Evolutionary conservation across 805 yeast genomes (phyloP), one percentile per base, ranked within the genome.

Genomic region (Hanseniaspora taiwanica): DNA sequence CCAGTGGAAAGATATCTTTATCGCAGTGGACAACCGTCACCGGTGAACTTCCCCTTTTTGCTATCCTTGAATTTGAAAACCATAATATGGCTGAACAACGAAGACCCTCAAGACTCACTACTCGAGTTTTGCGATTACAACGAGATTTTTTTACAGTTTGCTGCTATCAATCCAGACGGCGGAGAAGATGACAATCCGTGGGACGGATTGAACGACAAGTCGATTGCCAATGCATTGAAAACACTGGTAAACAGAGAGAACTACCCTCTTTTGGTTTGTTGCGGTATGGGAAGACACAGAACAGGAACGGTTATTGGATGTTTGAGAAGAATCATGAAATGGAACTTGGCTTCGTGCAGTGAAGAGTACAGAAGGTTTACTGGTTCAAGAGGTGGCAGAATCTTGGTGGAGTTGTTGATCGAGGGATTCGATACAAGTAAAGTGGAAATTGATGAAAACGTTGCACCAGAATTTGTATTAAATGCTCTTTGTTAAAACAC

Each of bases 241-340:
- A 68, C 85, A 25, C 81, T 89, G 16, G 73, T 78, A 35, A 72
- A 83, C 50, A 71, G 70, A 46, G 69, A 73, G n/a, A 75, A 77
- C 55, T 83, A 84, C 52, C 97, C 98, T 0, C 52, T 91, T 45
- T 63, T 91, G 38, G 87, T 87, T 4, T 91, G 97, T 58, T 91
- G 97, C 52, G 96, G 96, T 12, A 91, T 91, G 98, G 98, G 98
- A 0, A 68, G 98, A 49, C 98, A 89, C 59, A 69, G 98, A 48
- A 87, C 97, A 0, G 98, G 98, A 1, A 87, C 97, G 0, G 95
- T 91, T 3, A 76, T 91, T 44, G 98, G 98, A 1, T 89, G 98
- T 58, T 63, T 89, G 36, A 66, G 98, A 46, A 70, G 95, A 44
- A 64, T 91, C 16, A 96, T 91, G 67, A 89, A 93, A n/a, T 89